phyloP scores from a whole-genome alignment of 305 asterid species.

The Fraxinus velutina region DNA sequence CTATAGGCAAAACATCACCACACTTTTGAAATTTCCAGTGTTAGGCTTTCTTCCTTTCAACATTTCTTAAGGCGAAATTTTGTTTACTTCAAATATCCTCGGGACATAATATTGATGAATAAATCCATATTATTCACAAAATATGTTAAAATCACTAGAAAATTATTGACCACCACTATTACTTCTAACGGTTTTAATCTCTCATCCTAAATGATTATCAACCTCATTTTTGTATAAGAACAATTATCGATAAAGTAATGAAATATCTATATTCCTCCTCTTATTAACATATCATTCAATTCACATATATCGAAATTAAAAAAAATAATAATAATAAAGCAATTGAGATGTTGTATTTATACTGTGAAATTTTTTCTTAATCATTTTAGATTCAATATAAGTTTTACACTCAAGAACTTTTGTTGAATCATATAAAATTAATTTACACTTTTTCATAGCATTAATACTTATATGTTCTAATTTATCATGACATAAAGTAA shows the following conservation, averaged over 20 bases:
- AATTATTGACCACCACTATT: neutral
- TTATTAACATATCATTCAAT: neutral
- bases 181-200: too few relatives aligned
- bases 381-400: neutral
- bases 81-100: neutral
- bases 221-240: neutral
- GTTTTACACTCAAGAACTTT: neutral
- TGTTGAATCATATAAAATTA: too few relatives aligned
- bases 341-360: neutral
- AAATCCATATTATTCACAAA: neutral
- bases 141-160: neutral
- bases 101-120: neutral
- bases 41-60: neutral
- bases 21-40: neutral
- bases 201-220: neutral
- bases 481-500: neutral
- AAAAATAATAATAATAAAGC: too few relatives aligned
- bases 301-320: too few relatives aligned
- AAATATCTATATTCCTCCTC: neutral
- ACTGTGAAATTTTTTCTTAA: neutral
- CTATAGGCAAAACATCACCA: neutral
- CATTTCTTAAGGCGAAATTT: neutral
- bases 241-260: neutral
- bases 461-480: too few relatives aligned
- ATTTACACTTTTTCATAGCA: too few relatives aligned